Conservation (phyloP, 2,329 filamentous ascomycete species). For the Fusarium ramigenum region DNA sequence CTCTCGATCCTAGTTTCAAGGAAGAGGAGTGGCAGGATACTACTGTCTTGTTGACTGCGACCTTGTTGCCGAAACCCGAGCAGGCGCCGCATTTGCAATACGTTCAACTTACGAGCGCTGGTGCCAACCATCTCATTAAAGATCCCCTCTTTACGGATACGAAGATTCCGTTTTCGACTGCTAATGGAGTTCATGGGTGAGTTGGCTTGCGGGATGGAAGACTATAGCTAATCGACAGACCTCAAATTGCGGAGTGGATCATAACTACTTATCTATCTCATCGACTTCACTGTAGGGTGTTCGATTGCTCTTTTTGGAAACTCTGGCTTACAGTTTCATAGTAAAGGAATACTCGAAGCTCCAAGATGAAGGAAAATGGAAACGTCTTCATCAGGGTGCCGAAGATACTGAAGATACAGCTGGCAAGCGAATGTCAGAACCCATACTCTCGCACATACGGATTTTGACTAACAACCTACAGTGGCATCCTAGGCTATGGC, state of each 20-base stretch:
- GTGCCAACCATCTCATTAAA: constrained; percentile 59
- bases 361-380: constrained; percentile 57
- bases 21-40: constrained; percentile 57
- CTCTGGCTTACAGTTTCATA: constrained; percentile 18
- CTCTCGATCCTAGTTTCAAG: constrained; percentile 38
- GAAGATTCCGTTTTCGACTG: constrained; percentile 61
- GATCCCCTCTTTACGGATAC: constrained; percentile 60
- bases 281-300: constrained; percentile 56
- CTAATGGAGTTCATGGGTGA: constrained; percentile 67
- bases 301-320: not conserved
- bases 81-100: constrained; percentile 59
- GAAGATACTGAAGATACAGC: constrained; percentile 55
- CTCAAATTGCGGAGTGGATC: constrained; percentile 67
- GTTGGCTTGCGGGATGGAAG: not conserved
- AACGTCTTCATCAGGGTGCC: constrained; percentile 38
- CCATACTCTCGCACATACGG: not conserved
- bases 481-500: constrained; percentile 64
- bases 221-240: constrained; percentile 46
- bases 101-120: constrained; percentile 64
- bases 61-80: constrained; percentile 53
- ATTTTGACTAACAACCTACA: constrained; percentile 25
- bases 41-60: constrained; percentile 59
- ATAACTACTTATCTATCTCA: constrained; percentile 61
- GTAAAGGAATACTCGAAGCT: constrained; percentile 57
- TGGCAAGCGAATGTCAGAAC: constrained; percentile 58